phyloP scores from a whole-genome alignment of 805 yeast genomes.

The Komagataella phaffii region DNA sequence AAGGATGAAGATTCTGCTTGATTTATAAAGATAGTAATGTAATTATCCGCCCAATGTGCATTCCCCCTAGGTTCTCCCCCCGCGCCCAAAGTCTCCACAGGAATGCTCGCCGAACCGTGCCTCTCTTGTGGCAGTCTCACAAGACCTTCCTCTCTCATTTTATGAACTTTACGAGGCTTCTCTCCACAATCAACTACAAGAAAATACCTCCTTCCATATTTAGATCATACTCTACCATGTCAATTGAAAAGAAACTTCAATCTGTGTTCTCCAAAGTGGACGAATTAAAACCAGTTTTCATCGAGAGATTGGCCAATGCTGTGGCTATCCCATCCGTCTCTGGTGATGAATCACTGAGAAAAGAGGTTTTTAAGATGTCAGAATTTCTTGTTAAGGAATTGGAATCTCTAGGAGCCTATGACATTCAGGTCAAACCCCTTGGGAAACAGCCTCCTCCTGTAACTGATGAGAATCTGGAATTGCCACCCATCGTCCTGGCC shows the following conservation, averaged over 20 bases:
- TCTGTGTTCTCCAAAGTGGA: constrained; percentile 48
- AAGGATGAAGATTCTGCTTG: not conserved
- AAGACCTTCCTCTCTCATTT: not conserved
- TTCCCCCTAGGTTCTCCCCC: not conserved
- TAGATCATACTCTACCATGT: constrained; percentile 5
- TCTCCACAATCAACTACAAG: not conserved
- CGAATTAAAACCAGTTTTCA: constrained; percentile 62
- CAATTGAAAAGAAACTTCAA: constrained; percentile 14
- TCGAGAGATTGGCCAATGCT: constrained; percentile 64
- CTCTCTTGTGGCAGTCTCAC: not conserved
- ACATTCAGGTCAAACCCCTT: constrained; percentile 67
- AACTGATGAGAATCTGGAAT: constrained; percentile 43
- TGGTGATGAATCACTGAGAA: constrained; percentile 78
- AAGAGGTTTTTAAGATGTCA: constrained; percentile 83
- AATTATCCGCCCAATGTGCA: not conserved
- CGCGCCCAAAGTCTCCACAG: not conserved
- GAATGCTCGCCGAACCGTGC: not conserved
- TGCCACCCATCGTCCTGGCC: constrained; percentile 94
- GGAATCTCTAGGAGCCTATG: constrained; percentile 60
- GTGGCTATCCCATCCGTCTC: constrained; percentile 93
- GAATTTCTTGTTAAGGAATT: constrained; percentile 65
- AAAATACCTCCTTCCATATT: not conserved
- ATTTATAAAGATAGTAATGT: not conserved
- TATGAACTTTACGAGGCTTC: not conserved
- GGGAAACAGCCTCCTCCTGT: constrained; percentile 93